Conservation (phyloP, 2,329 filamentous ascomycete genomes). For the Fusarium sp. region DNA sequence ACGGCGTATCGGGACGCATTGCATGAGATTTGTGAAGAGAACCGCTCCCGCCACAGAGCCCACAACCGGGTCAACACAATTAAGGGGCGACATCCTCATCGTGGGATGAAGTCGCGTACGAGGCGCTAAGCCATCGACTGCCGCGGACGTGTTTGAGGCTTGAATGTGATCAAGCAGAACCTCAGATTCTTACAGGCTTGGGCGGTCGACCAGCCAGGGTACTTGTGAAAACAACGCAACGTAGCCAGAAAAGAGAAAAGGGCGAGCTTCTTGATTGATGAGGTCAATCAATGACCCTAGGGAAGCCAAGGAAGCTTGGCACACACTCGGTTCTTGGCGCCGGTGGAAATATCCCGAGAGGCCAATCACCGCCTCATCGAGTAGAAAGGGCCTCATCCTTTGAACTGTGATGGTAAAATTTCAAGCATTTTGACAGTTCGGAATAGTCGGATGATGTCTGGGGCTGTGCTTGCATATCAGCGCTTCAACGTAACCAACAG, state of each 20-base stretch:
- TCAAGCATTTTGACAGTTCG: too few relatives aligned
- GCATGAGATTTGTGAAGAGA: constrained; percentile 46
- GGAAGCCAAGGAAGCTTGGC: constrained; percentile 27
- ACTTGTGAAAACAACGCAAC: not conserved
- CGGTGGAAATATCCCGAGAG: not conserved
- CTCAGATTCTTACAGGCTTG: not conserved
- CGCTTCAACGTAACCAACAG: not conserved
- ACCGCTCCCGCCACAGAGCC: constrained; percentile 41
- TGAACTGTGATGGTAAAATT: too few relatives aligned
- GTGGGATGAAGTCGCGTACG: not conserved
- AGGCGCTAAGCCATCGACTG: not conserved
- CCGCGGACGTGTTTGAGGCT: not conserved
- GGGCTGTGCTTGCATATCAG: not conserved
- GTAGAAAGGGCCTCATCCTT: too few relatives aligned
- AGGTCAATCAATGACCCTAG: not conserved
- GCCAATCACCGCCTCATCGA: too few relatives aligned
- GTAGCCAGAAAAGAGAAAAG: not conserved
- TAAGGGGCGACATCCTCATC: constrained; percentile 4
- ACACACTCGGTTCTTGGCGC: constrained; percentile 15
- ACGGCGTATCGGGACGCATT: constrained; percentile 34
- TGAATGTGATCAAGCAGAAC: not conserved
- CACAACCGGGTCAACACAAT: constrained; percentile 7
- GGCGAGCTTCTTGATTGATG: not conserved
- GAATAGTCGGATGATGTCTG: not conserved
- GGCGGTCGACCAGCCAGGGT: not conserved